Percentiles rank a stretch among this genome's conserved stretches.
These are phyloP conservation scores for Craterostigma plantagineum DNA, from an alignment of 257 asterid genomes.

Conservation along the genomic window DNA sequence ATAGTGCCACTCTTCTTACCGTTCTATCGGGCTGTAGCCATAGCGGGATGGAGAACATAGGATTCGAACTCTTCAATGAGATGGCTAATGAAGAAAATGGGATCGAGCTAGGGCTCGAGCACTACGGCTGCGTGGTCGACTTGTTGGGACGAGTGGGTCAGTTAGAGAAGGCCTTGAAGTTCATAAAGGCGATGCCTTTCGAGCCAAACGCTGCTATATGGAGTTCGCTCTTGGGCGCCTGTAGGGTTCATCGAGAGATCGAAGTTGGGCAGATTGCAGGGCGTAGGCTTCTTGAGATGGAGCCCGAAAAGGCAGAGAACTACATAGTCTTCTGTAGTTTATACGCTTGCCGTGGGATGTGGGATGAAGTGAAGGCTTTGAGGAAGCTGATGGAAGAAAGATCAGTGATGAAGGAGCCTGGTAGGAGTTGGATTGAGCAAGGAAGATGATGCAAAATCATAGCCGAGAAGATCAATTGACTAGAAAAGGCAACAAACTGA, in stretches of 20 bases:
- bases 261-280: constrained; percentile 55
- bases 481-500: too few species aligned
- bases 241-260: constrained; percentile 39
- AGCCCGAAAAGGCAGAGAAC: constrained; percentile 60
- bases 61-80: constrained; percentile 41
- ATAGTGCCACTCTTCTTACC: constrained; percentile 36
- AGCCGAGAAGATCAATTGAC: too few species aligned
- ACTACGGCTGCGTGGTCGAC: constrained; percentile 78
- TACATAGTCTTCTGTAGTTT: constrained; percentile 52
- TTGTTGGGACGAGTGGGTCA: constrained; percentile 73
- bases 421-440: constrained; percentile 51
- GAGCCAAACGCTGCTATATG: constrained; percentile 75
- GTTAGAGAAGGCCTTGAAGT: constrained; percentile 45
- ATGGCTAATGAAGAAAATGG: constrained; percentile 13
- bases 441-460: too few species aligned
- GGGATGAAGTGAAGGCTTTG: constrained; percentile 53
- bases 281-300: constrained; percentile 38
- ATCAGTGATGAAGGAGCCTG: constrained; percentile 45
- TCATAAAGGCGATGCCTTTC: constrained; percentile 54
- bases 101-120: constrained; percentile 43
- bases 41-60: constrained; percentile 54
- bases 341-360: constrained; percentile 53
- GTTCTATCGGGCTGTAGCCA: constrained; percentile 87
- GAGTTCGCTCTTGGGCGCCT: constrained; percentile 87
- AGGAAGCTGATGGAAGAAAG: constrained; percentile 46